Percentiles rank a stretch among this genome's conserved stretches.
These are phyloP conservation scores for Xylariales sp. DNA, from an alignment of 2,329 filamentous ascomycete species.

Conservation along the genomic window DNA sequence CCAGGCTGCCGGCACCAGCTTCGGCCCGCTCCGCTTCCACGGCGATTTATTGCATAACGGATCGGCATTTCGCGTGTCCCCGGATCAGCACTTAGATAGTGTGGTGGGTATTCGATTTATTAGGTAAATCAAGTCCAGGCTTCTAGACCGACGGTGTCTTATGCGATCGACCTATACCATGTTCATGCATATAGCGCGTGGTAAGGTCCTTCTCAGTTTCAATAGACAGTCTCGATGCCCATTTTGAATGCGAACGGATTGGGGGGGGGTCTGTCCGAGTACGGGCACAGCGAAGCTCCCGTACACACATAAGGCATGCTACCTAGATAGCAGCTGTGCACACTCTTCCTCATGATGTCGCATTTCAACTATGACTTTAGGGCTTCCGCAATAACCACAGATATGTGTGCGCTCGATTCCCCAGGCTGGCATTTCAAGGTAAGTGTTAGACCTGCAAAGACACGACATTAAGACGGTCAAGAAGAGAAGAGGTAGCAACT, in stretches of 20 bases:
- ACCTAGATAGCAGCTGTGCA: not conserved
- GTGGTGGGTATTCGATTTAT: not conserved
- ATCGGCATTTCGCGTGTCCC: constrained; percentile 8
- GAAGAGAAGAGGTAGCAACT: not conserved
- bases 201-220: not conserved
- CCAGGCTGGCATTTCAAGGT: not conserved
- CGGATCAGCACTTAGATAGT: not conserved
- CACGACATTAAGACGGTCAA: not conserved
- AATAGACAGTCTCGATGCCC: not conserved
- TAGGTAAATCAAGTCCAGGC: not conserved
- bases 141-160: not conserved
- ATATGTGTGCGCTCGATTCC: not conserved
- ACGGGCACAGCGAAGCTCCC: not conserved
- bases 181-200: not conserved
- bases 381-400: not conserved
- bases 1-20: constrained; percentile 6
- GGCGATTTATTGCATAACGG: not conserved
- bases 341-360: not conserved
- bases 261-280: not conserved
- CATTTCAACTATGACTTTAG: not conserved
- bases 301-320: not conserved
- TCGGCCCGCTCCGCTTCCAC: constrained; percentile 28
- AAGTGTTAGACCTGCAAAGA: not conserved
- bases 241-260: not conserved
- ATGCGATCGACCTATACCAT: not conserved